Evolutionary conservation across 208 protist genomes (phyloP).

Genomic region (Trypanosoma platydactyli): DNA sequence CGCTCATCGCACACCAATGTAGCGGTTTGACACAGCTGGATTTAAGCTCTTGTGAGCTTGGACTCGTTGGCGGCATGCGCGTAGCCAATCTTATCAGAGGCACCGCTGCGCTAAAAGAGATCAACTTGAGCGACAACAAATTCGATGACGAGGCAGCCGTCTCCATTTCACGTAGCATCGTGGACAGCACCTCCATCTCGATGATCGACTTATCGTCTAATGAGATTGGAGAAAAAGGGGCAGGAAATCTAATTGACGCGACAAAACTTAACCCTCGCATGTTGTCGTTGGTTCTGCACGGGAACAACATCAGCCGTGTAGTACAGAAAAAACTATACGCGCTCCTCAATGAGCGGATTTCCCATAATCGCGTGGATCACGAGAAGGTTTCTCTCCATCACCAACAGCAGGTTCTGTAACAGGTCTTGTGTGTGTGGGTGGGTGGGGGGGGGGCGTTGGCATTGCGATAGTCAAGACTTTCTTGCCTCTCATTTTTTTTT

Average conservation of each 20-base stretch:
- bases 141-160: conserved; percentile 81
- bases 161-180: conserved; percentile 61
- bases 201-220: conserved; percentile 74
- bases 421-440: neutral
- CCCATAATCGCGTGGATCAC: conserved; percentile 52
- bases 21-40: conserved; percentile 62
- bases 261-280: conserved; percentile 67
- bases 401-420: conserved; percentile 8
- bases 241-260: conserved; percentile 72
- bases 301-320: conserved; percentile 80
- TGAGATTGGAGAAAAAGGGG: conserved; percentile 67
- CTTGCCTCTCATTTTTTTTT: neutral
- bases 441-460: neutral
- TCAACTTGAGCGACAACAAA: conserved; percentile 83
- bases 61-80: conserved; percentile 59
- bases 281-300: conserved; percentile 61
- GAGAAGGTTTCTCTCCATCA: conserved; percentile 12
- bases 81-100: conserved; percentile 67
- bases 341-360: conserved; percentile 70
- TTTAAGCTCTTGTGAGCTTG: conserved; percentile 70
- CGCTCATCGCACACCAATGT: conserved; percentile 52
- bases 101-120: conserved; percentile 57
- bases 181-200: conserved; percentile 60
- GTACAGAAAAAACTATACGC: conserved; percentile 84
- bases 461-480: neutral